Base-by-base conservation (phyloP, 2,329 filamentous ascomycete genomes). In the Scortechinia acanthostroma region DNA sequence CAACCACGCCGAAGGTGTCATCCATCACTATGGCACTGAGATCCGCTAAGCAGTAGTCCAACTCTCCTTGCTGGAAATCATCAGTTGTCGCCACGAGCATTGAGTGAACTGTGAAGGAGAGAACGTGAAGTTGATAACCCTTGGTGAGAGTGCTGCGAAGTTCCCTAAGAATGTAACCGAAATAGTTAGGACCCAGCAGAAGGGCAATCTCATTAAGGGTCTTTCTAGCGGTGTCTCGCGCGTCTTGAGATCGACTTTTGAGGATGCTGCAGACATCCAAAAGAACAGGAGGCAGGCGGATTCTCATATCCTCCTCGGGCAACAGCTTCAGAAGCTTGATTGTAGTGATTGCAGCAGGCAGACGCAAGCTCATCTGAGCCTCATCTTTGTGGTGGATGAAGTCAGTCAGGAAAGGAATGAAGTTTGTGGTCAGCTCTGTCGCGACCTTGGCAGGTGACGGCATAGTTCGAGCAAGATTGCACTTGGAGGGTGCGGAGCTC, bases 41-140 rank as follows among this genome's bases (percentile, higher is more conserved):
- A n/a, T 81, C 74, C 5, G 69, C 61, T 15, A 86, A 60, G 52
- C 83, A 86, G 50, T 87, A 82, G 52, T 88, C 82, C 21, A 88
- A 61, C 52, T 84, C 82, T 19, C 84, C 84, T 15, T 80, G 73
- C 25, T 73, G 65, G 52, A 81, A 76, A 2, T 71, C 68, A 17
- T 78, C 72, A 3, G 73, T 70, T 6, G 77, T 74, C 15, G 71
- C 69, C 2, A 87, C 79, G 3, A 88, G 66, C 42, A 88, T 80
- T 0, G 82, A 80, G 59, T 88, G 84, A 43, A 88, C 70, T 0
- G 83, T 88, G 57, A 77, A 88, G 0, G 83, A 87, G 4, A 88
- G 65, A n/a, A 88, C 83, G 56, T 88, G 84, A n/a, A 87, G 69
- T 52, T 88, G 84, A 53, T 85, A 87, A 15, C 84, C 84, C 53